A percentile compares a stretch with the other conserved stretches of the same genome.
Evolutionary conservation across 345 rosid genomes (phyloP).

Genomic region (Linum trigynum): DNA sequence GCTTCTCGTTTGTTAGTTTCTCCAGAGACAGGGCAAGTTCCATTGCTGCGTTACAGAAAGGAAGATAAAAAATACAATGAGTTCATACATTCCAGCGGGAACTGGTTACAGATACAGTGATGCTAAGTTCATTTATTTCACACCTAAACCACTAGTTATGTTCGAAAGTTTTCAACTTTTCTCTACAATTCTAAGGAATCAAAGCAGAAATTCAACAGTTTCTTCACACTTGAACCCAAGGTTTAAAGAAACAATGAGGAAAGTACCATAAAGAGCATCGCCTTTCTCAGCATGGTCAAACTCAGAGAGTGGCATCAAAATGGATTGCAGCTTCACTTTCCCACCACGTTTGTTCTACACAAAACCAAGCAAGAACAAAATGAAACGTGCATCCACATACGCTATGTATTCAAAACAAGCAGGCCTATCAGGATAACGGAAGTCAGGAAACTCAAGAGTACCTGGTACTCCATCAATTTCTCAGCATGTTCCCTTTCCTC

Average conservation of each 20-base stretch:
- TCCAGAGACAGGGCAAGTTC: constrained; percentile 82
- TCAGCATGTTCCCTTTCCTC: constrained; percentile 86
- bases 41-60: constrained; percentile 51
- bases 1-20: constrained; percentile 82
- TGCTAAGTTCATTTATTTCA: no score
- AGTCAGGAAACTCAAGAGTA: constrained; percentile 1
- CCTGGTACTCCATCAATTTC: constrained; percentile 77
- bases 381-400: background rate
- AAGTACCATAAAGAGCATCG: constrained; percentile 72
- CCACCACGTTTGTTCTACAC: constrained; percentile 74
- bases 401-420: no score
- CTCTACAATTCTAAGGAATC: background rate
- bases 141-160: no score
- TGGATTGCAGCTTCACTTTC: constrained; percentile 54
- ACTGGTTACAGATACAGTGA: no score
- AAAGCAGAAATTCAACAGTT: background rate
- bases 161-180: no score
- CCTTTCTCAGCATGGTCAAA: constrained; percentile 85
- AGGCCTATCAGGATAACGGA: background rate
- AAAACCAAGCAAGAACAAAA: background rate
- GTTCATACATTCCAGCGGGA: no score
- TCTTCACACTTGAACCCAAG: background rate
- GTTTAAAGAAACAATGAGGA: no score
- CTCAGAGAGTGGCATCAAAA: constrained; percentile 49
- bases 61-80: background rate